phyloP scores from a whole-genome alignment of 495 filamentous ascomycete species.

The Penicillium odoratum region DNA sequence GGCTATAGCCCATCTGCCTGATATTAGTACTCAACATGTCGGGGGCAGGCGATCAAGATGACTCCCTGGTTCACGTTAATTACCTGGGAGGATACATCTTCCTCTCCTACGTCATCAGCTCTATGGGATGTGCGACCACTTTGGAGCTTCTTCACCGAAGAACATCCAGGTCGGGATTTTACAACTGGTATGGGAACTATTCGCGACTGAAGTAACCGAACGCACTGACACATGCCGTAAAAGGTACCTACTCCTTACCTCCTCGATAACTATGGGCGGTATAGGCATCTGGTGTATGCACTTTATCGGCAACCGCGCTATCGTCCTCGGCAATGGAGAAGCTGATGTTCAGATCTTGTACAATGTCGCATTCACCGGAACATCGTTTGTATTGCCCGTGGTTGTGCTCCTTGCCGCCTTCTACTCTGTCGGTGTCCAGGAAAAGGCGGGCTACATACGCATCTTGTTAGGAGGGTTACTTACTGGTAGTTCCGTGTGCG shows the following conservation, averaged over 20 bases:
- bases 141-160: conserved; percentile 79
- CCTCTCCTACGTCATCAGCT: conserved; percentile 75
- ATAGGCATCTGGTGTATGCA: conserved; percentile 87
- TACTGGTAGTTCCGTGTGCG: conserved; percentile 72
- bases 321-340: conserved; percentile 63
- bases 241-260: conserved; percentile 70
- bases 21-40: conserved; percentile 20
- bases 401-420: conserved; percentile 73
- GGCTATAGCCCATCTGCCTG: conserved; percentile 1
- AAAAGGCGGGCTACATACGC: conserved; percentile 55
- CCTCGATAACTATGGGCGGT: conserved; percentile 76
- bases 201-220: background rate
- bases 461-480: conserved; percentile 63
- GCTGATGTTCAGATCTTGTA: conserved; percentile 68
- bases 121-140: conserved; percentile 73
- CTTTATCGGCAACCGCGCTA: conserved; percentile 81
- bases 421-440: conserved; percentile 58
- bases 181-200: conserved; percentile 60
- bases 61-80: conserved; percentile 24
- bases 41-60: conserved; percentile 10
- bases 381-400: conserved; percentile 82
- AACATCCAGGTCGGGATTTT: conserved; percentile 63
- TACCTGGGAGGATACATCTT: conserved; percentile 66
- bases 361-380: conserved; percentile 66
- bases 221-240: background rate